A percentile compares a stretch with the other conserved stretches of the same genome.
Evolutionary conservation across 2,329 filamentous ascomycete genomes (phyloP).

Genomic region (Aurifilum marmelostoma): DNA sequence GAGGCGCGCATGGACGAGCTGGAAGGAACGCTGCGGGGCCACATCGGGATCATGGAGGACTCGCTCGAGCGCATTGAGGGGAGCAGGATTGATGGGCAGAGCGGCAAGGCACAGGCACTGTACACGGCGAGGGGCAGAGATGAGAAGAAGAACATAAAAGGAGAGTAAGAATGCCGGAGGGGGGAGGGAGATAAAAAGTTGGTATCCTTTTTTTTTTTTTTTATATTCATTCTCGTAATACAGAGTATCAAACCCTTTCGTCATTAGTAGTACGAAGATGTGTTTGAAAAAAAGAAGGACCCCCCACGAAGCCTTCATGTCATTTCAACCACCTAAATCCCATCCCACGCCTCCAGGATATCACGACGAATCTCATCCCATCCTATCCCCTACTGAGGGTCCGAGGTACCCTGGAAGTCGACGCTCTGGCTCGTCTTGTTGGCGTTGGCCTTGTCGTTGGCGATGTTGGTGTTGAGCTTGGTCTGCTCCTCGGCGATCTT

Average conservation of each 20-base stretch:
- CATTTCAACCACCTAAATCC: not conserved
- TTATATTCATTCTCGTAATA: not conserved
- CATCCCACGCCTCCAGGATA: not conserved
- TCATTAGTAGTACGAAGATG: conserved; percentile 19
- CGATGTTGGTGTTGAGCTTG: conserved; percentile 59
- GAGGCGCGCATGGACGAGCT: conserved; percentile 26
- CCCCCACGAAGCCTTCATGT: too few relatives aligned
- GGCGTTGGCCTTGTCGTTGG: conserved; percentile 40
- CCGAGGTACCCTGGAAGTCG: conserved; percentile 38
- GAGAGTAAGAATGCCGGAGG: not conserved
- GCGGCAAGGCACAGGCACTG: conserved; percentile 18
- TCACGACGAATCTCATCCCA: too few relatives aligned
- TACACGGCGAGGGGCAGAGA: conserved; percentile 20
- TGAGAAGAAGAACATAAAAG: conserved; percentile 6
- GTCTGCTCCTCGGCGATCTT: conserved; percentile 51
- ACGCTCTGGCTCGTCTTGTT: conserved; percentile 43
- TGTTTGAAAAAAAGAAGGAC: too few relatives aligned
- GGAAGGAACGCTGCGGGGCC: conserved; percentile 24
- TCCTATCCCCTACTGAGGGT: not conserved
- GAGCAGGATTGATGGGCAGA: conserved; percentile 21
- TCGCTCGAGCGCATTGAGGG: conserved; percentile 26
- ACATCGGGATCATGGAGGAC: conserved; percentile 24
- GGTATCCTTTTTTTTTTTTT: conserved; percentile 6
- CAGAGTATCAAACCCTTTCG: conserved; percentile 22
- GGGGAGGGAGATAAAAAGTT: not conserved